Evolutionary conservation across 2,329 filamentous ascomycete genomes (phyloP).

Genomic region (Colletotrichum sp.): DNA sequence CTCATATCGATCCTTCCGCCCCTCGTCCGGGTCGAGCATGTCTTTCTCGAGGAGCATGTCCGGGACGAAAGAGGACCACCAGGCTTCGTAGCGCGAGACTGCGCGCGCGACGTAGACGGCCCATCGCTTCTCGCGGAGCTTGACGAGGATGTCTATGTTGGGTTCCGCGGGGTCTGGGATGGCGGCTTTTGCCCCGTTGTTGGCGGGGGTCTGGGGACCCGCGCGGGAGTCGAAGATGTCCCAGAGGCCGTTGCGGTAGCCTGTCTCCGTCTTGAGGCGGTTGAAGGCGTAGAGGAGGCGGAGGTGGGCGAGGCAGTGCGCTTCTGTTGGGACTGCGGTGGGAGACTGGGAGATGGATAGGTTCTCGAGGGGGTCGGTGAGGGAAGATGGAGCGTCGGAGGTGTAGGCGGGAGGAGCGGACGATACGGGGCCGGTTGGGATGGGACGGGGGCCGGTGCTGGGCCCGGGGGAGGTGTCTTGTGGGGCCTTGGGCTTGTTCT

Average conservation of each 20-base stretch:
- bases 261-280: constrained; percentile 63
- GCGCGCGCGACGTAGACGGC: constrained; percentile 67
- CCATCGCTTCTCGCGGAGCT: constrained; percentile 71
- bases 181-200: background rate
- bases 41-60: constrained; percentile 30
- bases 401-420: background rate
- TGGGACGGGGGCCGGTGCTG: background rate
- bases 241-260: constrained; percentile 65
- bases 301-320: constrained; percentile 52
- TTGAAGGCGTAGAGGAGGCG: constrained; percentile 71
- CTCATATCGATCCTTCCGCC: constrained; percentile 24
- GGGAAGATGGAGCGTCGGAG: background rate
- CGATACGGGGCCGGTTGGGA: background rate
- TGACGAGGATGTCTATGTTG: constrained; percentile 41
- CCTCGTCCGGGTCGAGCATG: constrained; percentile 23
- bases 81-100: constrained; percentile 65
- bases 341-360: background rate
- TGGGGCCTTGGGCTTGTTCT: background rate
- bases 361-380: background rate
- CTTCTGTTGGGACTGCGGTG: background rate
- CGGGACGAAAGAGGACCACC: constrained; percentile 54
- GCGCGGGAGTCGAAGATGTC: constrained; percentile 55
- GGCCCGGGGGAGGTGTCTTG: background rate
- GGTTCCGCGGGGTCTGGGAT: accelerated
- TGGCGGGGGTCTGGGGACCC: constrained; percentile 4